phyloP scores from a whole-genome alignment of 2,329 filamentous ascomycete species.

The Aspergillus tanneri region DNA sequence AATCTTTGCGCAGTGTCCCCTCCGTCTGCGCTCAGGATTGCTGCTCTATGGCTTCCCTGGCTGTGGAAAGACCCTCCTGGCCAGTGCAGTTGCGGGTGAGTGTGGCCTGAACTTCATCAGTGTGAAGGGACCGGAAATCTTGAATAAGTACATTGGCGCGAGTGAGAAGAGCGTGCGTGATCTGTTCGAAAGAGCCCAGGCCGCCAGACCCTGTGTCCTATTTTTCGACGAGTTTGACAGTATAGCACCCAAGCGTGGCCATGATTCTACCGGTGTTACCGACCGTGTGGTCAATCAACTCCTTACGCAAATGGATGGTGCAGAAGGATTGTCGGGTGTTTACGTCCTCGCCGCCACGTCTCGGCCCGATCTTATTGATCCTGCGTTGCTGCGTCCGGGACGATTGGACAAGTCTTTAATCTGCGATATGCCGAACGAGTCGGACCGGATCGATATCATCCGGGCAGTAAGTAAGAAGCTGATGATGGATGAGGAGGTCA shows the following conservation, averaged over 20 bases:
- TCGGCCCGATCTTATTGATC: constrained; percentile 91
- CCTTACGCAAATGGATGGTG: constrained; percentile 97
- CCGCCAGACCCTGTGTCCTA: constrained; percentile 86
- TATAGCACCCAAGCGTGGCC: constrained; percentile 93
- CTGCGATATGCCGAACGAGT: constrained; percentile 78
- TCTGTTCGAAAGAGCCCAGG: constrained; percentile 84
- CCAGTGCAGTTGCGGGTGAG: constrained; percentile 94
- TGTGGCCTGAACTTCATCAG: constrained; percentile 98
- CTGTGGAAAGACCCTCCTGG: constrained; percentile 93
- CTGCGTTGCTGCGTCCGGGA: constrained; percentile 84
- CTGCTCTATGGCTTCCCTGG: constrained; percentile 93
- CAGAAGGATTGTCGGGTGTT: constrained; percentile 89
- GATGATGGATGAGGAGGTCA: constrained; percentile 66
- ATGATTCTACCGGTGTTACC: constrained; percentile 97
- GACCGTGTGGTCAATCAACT: constrained; percentile 98
- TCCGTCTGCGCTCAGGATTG: constrained; percentile 89
- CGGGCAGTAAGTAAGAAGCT: constrained; percentile 79
- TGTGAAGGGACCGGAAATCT: constrained; percentile 94
- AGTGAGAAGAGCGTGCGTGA: constrained; percentile 96
- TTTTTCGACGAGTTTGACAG: constrained; percentile 99
- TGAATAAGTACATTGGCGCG: constrained; percentile 99
- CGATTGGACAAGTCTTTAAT: constrained; percentile 90
- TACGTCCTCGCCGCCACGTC: constrained; percentile 95
- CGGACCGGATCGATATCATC: constrained; percentile 87
- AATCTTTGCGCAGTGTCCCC: constrained; percentile 92